Evolutionary conservation across 805 yeast genomes (phyloP), one percentile per base, ranked within the genome.

Genomic region (Wickerhamomyces bisporus): DNA sequence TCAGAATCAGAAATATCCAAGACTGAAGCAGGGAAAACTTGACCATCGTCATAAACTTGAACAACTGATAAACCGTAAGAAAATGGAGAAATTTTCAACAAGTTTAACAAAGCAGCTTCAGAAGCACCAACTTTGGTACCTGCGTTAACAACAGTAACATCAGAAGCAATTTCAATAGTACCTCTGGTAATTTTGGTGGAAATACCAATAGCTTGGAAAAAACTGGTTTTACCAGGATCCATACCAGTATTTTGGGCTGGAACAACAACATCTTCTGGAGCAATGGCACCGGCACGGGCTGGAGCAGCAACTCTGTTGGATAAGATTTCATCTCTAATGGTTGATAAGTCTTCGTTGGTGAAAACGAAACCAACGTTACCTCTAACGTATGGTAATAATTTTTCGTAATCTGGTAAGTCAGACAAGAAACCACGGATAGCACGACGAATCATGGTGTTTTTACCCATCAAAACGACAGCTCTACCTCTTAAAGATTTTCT

Each of bases 181-280:
- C 99, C 99, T 86, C 99, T 89, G 74, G 96, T 93, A 88, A 93
- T 93, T 94, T 93, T 93, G 86, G 99, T 93, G 81, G 98, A 98
- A 64, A 93, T 96, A 86, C 98, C 98, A 65, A 93, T 82, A 68
- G 99, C 98, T 82, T 93, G 99, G 98, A 93, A 93, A 95, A 93
- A 93, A 68, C 98, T 93, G 66, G 99, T 93, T 87, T 93, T 93
- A 84, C 98, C 98, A 74, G 99, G 99, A 79, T 93, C 98, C 95
- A 93, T 89, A 85, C 98, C 97, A 61, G 99, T 93, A 96, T 93
- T 93, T 73, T 95, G 94, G 62, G 98, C 98, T 68, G 95, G 95
- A 58, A 93, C 84, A 83, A 81, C 87, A 64, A 93, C 98, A 66
- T 91, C 97, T 70, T 70, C 83, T 71, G 98, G 98, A 64, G 99